Conservation (phyloP, 768 basidiomycete species). For the Tulasnella sp. region DNA sequence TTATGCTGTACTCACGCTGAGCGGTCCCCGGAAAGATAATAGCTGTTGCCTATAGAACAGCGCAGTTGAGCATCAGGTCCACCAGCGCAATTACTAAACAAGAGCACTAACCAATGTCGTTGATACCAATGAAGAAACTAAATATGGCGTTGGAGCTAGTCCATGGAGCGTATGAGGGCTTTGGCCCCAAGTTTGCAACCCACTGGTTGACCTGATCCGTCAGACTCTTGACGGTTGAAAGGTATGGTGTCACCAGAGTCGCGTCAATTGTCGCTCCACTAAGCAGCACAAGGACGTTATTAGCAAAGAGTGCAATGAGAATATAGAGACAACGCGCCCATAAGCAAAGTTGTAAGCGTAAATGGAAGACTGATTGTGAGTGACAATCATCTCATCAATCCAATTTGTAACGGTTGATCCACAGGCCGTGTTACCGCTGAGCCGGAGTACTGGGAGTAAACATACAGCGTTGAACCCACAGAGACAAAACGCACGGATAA, state of each 20-base stretch:
- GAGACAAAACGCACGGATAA: neutral
- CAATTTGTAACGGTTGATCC: slow-evolving; percentile 26
- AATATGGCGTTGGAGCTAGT: slow-evolving; percentile 60
- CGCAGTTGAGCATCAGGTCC: too few relatives aligned
- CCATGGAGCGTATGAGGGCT: slow-evolving; percentile 61
- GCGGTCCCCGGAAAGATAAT: neutral
- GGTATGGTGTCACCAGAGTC: slow-evolving; percentile 31
- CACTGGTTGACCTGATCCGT: slow-evolving; percentile 68
- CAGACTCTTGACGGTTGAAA: slow-evolving; percentile 45
- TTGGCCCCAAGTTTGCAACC: slow-evolving; percentile 50
- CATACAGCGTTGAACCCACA: neutral
- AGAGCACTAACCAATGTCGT: slow-evolving; percentile 55
- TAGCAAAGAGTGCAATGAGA: slow-evolving; percentile 52
- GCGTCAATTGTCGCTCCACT: slow-evolving; percentile 33
- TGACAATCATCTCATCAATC: slow-evolving; percentile 46
- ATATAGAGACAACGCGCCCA: slow-evolving; percentile 64
- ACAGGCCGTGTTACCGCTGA: slow-evolving; percentile 26
- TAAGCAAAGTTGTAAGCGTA: slow-evolving; percentile 70
- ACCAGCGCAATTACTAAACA: neutral
- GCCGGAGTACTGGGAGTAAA: neutral
- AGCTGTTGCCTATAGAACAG: neutral
- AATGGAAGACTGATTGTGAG: slow-evolving; percentile 58
- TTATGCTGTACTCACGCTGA: neutral
- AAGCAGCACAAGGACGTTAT: slow-evolving; percentile 42
- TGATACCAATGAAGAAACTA: slow-evolving; percentile 73